Conservation (phyloP, 208 protist genomes). For the Leishmania gerbilli region DNA sequence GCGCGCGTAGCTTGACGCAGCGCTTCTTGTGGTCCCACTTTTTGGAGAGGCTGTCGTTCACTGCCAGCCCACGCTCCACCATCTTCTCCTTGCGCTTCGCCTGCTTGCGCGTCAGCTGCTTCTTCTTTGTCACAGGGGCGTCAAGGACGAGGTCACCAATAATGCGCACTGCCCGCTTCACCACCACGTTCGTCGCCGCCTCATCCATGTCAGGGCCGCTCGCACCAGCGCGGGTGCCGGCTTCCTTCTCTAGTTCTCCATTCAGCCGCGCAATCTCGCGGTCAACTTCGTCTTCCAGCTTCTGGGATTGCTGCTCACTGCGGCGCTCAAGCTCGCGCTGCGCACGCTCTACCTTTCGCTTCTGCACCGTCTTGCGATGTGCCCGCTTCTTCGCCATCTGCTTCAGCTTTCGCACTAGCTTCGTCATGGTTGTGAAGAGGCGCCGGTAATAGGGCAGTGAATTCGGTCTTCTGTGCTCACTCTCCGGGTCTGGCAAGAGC, state of each 20-base stretch:
- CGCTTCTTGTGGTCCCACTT: slow-evolving; percentile 83
- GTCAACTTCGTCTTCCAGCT: slow-evolving; percentile 63
- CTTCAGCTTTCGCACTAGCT: slow-evolving; percentile 89
- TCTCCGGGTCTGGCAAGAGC: background rate
- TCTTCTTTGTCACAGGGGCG: slow-evolving; percentile 56
- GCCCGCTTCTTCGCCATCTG: slow-evolving; percentile 89
- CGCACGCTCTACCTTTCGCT: slow-evolving; percentile 70
- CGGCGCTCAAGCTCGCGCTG: slow-evolving; percentile 57
- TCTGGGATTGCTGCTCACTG: slow-evolving; percentile 35
- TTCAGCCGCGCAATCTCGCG: slow-evolving; percentile 63
- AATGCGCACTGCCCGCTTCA: slow-evolving; percentile 50
- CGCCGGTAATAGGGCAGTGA: background rate
- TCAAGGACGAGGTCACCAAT: slow-evolving; percentile 74
- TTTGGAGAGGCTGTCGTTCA: slow-evolving; percentile 52
- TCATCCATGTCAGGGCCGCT: background rate
- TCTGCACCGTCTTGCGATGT: slow-evolving; percentile 88
- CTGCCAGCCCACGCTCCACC: slow-evolving; percentile 53
- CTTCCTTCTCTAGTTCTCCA: slow-evolving; percentile 25
- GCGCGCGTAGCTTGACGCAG: slow-evolving; percentile 85
- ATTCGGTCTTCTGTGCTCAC: background rate
- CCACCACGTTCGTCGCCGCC: slow-evolving; percentile 15
- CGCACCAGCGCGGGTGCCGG: background rate
- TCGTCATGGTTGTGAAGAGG: slow-evolving; percentile 59
- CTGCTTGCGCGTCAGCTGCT: slow-evolving; percentile 79
- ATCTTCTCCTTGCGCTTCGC: slow-evolving; percentile 61